phyloP scores from a whole-genome alignment of 306 rosid species.

The Potentilla sterilis region DNA sequence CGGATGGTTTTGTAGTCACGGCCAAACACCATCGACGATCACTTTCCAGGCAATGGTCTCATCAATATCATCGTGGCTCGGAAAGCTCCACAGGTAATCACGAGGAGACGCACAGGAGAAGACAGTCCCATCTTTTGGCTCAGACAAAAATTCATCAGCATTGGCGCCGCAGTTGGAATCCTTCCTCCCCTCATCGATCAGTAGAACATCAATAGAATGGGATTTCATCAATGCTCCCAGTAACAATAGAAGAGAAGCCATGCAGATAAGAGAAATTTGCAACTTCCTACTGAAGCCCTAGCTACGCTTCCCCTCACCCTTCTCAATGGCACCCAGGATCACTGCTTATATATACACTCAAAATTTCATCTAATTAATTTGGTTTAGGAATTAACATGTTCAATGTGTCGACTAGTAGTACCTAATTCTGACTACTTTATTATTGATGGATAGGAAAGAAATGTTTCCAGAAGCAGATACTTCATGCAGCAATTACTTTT shows the following conservation, averaged over 20 bases:
- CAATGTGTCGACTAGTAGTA: too few relatives aligned
- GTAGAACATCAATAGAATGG: neutral
- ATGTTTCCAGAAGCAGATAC: neutral
- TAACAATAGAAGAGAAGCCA: slow-evolving; percentile 16
- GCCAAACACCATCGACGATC: slow-evolving; percentile 1
- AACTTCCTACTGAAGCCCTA: neutral
- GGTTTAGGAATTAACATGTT: too few relatives aligned
- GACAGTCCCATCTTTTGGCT: neutral
- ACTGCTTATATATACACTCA: neutral
- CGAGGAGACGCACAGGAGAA: neutral
- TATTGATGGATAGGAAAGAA: too few relatives aligned
- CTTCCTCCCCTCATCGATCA: neutral
- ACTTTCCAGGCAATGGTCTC: neutral
- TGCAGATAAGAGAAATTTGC: neutral
- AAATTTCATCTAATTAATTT: neutral
- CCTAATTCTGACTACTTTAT: too few relatives aligned
- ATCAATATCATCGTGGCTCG: neutral
- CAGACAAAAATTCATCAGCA: neutral
- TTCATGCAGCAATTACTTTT: neutral
- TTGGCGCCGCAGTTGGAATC: neutral
- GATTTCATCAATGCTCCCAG: neutral
- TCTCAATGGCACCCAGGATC: neutral
- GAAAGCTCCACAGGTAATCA: slow-evolving; percentile 5
- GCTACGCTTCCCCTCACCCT: neutral
- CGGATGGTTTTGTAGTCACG: neutral